Evolutionary conservation across 352 stramenopile genomes (phyloP).

Genomic region (Peronosclerospora sorghi): DNA sequence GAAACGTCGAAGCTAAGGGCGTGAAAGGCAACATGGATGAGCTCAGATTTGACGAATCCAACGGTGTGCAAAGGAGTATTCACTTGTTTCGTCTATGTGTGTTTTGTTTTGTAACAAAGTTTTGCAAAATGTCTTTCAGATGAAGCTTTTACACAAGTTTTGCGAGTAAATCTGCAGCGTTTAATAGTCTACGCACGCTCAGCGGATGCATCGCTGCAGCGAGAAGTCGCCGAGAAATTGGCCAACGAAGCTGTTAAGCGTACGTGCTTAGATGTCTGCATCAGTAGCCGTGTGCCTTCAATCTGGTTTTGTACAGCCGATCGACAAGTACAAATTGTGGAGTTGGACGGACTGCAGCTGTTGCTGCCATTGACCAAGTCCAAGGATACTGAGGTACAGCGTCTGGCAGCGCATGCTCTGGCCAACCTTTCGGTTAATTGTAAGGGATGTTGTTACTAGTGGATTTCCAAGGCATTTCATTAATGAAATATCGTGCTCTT

Average conservation of each 20-base stretch:
- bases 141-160: constrained; percentile 77
- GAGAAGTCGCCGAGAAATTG: constrained; percentile 90
- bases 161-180: constrained; percentile 85
- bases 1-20: constrained; percentile 37
- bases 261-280: constrained; percentile 16
- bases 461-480: neutral
- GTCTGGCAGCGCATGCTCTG: constrained; percentile 87
- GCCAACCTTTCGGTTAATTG: constrained; percentile 91
- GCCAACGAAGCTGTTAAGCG: constrained; percentile 92
- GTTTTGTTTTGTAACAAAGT: neutral
- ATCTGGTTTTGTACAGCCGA: constrained; percentile 41
- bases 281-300: too few species aligned
- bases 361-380: constrained; percentile 89
- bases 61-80: constrained; percentile 22
- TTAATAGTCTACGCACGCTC: constrained; percentile 90
- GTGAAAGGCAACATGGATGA: constrained; percentile 69
- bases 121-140: constrained; percentile 26
- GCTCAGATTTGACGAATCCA: constrained; percentile 65
- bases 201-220: constrained; percentile 81
- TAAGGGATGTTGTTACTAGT: constrained; percentile 10
- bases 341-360: constrained; percentile 87
- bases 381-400: constrained; percentile 88
- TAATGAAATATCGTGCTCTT: neutral
- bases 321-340: constrained; percentile 89
- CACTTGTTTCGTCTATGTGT: neutral